These are phyloP conservation scores for Colletotrichum costaricense DNA, from an alignment of 2,329 filamentous ascomycete genomes.

Conservation along the genomic window DNA sequence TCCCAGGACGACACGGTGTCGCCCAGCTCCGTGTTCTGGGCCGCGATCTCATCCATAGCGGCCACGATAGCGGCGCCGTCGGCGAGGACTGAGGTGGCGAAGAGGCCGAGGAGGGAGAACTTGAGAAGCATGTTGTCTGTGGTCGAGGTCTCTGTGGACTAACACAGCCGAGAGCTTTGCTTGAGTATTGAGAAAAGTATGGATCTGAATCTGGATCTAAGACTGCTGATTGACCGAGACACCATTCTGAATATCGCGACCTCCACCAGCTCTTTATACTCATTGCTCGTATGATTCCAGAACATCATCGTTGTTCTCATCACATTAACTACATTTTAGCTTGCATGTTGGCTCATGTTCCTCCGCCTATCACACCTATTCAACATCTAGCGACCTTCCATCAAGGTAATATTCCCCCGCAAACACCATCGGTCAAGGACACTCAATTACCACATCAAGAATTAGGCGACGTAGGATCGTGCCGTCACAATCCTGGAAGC, in stretches of 20 bases:
- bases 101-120: constrained; percentile 32
- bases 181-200: not conserved
- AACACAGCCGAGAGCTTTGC: not conserved
- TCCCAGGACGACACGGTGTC: constrained; percentile 49
- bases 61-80: constrained; percentile 47
- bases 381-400: not conserved
- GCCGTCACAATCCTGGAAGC: not conserved
- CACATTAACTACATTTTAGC: not conserved
- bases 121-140: constrained; percentile 23
- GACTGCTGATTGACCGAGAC: not conserved
- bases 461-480: constrained; percentile 20
- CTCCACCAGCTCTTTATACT: constrained; percentile 15
- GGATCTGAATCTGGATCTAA: not conserved
- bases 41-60: constrained; percentile 49
- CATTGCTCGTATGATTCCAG: not conserved
- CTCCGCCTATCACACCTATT: not conserved
- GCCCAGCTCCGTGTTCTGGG: constrained; percentile 48
- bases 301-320: not conserved
- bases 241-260: not conserved
- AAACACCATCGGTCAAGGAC: constrained; percentile 1
- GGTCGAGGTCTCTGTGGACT: not conserved
- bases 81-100: constrained; percentile 41
- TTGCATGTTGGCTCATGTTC: not conserved
- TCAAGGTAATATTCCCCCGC: constrained; percentile 8
- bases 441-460: not conserved